phyloP scores from a whole-genome alignment of 768 basidiomycete species.

The Lyophyllum semitale region DNA sequence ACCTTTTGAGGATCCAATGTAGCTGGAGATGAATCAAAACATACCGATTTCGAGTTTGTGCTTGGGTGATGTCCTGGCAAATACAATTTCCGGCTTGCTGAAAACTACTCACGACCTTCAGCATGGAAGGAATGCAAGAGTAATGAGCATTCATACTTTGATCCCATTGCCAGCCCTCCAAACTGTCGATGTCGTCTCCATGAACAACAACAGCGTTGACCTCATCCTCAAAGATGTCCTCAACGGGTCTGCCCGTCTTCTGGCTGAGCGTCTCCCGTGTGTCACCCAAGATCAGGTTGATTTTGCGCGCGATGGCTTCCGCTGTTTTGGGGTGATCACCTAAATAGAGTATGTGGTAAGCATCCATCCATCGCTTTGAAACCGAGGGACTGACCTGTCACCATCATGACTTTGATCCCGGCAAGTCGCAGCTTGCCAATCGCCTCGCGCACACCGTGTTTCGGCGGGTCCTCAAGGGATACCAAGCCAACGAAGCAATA shows the following conservation, averaged over 20 bases:
- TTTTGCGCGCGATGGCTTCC: conserved; percentile 73
- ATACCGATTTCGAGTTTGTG: conserved; percentile 74
- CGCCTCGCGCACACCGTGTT: conserved; percentile 71
- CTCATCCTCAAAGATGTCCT: conserved; percentile 70
- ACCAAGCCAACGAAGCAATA: conserved; percentile 70
- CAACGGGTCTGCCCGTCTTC: conserved; percentile 53
- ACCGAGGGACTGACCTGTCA: conserved; percentile 47
- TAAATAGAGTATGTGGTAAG: conserved; percentile 15
- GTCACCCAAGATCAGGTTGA: conserved; percentile 68
- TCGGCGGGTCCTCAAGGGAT: conserved; percentile 71
- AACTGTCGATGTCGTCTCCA: conserved; percentile 64
- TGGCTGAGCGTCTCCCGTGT: conserved; percentile 61
- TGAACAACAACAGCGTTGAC: conserved; percentile 67
- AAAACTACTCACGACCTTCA: conserved; percentile 46
- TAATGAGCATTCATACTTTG: conserved; percentile 47
- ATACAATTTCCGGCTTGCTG: conserved; percentile 68
- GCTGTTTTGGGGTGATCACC: conserved; percentile 76
- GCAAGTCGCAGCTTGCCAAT: conserved; percentile 71
- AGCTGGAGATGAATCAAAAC: conserved; percentile 9
- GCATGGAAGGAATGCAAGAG: neutral
- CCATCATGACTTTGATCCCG: conserved; percentile 79
- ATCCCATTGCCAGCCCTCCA: conserved; percentile 78
- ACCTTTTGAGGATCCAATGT: neutral
- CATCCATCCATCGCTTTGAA: neutral
- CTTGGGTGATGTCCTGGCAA: conserved; percentile 71